A percentile compares a stretch with the other conserved stretches of the same genome.
These are phyloP conservation scores for Prototheca wickerhamii DNA, from an alignment of 163 green algal species.

Conservation along the genomic window DNA sequence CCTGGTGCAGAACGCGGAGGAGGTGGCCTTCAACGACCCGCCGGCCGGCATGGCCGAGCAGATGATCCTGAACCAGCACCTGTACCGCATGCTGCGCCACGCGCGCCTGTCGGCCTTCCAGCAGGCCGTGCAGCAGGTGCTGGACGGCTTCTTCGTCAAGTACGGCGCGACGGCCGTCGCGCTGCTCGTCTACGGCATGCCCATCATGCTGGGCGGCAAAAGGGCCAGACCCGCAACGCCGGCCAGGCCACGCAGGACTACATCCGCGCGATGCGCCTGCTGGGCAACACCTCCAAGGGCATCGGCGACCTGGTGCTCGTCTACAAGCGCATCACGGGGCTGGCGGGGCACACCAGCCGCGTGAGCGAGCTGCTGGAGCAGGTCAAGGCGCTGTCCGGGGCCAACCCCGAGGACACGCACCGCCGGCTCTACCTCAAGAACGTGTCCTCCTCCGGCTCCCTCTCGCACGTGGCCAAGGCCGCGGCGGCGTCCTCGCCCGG, in stretches of 20 bases:
- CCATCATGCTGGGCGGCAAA: constrained; percentile 14
- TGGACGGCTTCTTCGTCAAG: constrained; percentile 81
- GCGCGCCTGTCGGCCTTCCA: constrained; percentile 71
- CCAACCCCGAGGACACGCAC: constrained; percentile 46
- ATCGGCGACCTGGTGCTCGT: constrained; percentile 88
- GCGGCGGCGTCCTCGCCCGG: no score
- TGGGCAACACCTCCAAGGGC: constrained; percentile 73
- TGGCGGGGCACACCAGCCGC: constrained; percentile 76
- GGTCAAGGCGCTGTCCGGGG: constrained; percentile 48
- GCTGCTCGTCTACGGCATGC: constrained; percentile 75
- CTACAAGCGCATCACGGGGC: constrained; percentile 84
- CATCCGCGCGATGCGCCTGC: constrained; percentile 85
- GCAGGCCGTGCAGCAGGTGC: constrained; percentile 76
- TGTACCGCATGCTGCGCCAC: constrained; percentile 72
- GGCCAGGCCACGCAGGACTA: constrained; percentile 59
- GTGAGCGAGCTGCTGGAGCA: constrained; percentile 87
- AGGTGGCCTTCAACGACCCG: constrained; percentile 94
- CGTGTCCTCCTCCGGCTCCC: constrained; percentile 17
- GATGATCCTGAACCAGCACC: constrained; percentile 87
- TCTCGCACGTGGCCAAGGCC: constrained; percentile 1
- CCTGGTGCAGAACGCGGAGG: constrained; percentile 71
- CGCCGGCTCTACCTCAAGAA: constrained; percentile 69
- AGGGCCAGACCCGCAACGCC: not conserved
- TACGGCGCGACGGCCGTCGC: constrained; percentile 60
- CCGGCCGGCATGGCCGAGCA: constrained; percentile 65